Percentiles rank a stretch among this genome's conserved stretches.
Conservation (phyloP, 352 stramenopile species). For the Globisporangium acanthophoron region DNA sequence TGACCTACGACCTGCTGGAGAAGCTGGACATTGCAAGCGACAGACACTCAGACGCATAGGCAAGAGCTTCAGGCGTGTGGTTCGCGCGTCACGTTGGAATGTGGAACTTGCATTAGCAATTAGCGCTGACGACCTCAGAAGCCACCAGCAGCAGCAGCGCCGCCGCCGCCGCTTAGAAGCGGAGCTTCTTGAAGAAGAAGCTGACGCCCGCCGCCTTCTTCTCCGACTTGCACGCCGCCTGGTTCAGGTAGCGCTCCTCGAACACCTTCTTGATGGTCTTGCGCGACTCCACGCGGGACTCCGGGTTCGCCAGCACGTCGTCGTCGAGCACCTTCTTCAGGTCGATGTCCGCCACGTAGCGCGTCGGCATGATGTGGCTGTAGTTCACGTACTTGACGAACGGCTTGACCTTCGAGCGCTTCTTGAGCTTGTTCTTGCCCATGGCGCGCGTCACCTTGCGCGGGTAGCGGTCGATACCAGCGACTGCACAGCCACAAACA, state of each 20-base stretch:
- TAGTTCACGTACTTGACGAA: constrained; percentile 99
- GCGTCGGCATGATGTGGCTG: constrained; percentile 99
- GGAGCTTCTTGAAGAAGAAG: constrained; percentile 99
- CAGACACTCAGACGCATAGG: no score
- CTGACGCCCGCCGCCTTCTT: constrained; percentile 97
- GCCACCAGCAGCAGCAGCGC: background rate
- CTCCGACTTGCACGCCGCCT: constrained; percentile 94
- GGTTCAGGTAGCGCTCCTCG: constrained; percentile 96
- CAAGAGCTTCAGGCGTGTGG: no score
- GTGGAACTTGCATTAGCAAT: constrained; percentile 2
- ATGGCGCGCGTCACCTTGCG: constrained; percentile 97
- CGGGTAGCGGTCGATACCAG: constrained; percentile 94
- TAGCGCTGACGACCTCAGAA: background rate
- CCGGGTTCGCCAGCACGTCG: constrained; percentile 78
- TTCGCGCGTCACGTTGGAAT: no score
- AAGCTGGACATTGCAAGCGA: no score
- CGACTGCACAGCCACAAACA: constrained; percentile 43
- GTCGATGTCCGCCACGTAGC: constrained; percentile 99
- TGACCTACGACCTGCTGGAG: no score
- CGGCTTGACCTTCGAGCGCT: constrained; percentile 97
- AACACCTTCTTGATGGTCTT: constrained; percentile 99
- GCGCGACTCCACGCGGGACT: constrained; percentile 89
- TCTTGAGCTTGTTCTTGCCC: constrained; percentile 96
- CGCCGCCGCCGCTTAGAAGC: constrained; percentile 90
- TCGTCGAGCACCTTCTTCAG: constrained; percentile 98